Base-by-base conservation (phyloP, 768 basidiomycete species). In the Lactifluus rugatus region DNA sequence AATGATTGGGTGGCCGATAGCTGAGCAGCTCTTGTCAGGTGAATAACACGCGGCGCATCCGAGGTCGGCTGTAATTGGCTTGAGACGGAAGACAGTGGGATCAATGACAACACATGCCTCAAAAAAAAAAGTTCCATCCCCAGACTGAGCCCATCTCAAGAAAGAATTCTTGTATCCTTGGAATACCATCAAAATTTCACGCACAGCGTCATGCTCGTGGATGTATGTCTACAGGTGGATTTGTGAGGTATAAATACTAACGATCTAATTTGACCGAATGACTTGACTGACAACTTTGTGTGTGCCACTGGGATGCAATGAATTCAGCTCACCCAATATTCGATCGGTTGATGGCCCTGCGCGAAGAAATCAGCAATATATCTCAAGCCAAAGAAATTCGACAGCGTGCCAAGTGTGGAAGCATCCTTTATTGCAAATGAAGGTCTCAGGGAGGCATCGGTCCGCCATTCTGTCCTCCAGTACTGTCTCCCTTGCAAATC, bases 121-220 rank as follows among this genome's bases (percentile, higher is more conserved):
- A 23, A 74, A 75, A 19, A 70, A 66, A 62, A 68, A 72, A 2
- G 66, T 67, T 41, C 68, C 65, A 1, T 67, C 44, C 2, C 66
- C 67, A 36, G 55, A 57, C 21, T 64, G 58, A 9, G 56, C 25
- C 71, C 71, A 73, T 39, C 54, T 48, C 8, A 87, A 69, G 63
- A 88, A 69, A 39, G 84, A 71, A 61, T 84, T 89, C 48, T 74
- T 77, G 53, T 78, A 76, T 0, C 90, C 89, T 75, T 91, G 88
- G 5, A 91, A 71, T 31, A 80, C 80, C 69, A 89, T 85, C 13
- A 91, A 73, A 2, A 89, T 74, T 64, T 93, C 90, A 3, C 89
- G 79, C 5, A 89, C 84, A 39, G 84, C 82, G 62, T 90, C 84
- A 50, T 82, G 77, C 70, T 92, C 90, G 52, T 81, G 69, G 25